Evolutionary conservation across 2,329 filamentous ascomycete genomes (phyloP).

Genomic region (Daldinia eschscholtzii): DNA sequence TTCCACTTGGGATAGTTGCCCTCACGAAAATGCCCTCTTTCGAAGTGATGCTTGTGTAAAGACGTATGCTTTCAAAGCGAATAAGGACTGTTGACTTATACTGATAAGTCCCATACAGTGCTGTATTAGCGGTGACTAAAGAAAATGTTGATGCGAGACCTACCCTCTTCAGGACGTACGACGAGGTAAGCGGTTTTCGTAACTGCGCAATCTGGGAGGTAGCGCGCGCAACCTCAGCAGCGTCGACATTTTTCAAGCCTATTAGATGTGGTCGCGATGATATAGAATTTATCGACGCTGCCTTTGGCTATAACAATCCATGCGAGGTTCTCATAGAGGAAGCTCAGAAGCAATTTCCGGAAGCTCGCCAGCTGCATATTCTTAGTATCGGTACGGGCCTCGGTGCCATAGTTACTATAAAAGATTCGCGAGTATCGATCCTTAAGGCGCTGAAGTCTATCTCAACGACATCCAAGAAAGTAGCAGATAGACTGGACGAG

Average conservation of each 20-base stretch:
- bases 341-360: background rate
- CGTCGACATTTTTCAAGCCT: background rate
- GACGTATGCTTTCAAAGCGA: background rate
- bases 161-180: constrained; percentile 1
- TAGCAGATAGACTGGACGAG: background rate
- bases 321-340: constrained; percentile 3
- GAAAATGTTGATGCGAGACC: constrained; percentile 3
- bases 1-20: background rate
- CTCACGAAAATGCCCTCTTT: background rate
- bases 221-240: background rate
- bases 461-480: background rate
- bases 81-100: background rate
- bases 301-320: background rate
- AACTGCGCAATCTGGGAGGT: background rate
- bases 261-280: background rate
- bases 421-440: background rate
- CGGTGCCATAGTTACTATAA: background rate
- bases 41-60: constrained; percentile 3
- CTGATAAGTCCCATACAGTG: background rate
- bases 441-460: background rate
- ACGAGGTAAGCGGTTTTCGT: background rate
- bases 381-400: background rate
- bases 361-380: background rate
- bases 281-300: constrained; percentile 4
- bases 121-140: background rate